A percentile compares a stretch with the other conserved stretches of the same genome.
Conservation (phyloP, 352 stramenopile species). For the Pythium monospermum region DNA sequence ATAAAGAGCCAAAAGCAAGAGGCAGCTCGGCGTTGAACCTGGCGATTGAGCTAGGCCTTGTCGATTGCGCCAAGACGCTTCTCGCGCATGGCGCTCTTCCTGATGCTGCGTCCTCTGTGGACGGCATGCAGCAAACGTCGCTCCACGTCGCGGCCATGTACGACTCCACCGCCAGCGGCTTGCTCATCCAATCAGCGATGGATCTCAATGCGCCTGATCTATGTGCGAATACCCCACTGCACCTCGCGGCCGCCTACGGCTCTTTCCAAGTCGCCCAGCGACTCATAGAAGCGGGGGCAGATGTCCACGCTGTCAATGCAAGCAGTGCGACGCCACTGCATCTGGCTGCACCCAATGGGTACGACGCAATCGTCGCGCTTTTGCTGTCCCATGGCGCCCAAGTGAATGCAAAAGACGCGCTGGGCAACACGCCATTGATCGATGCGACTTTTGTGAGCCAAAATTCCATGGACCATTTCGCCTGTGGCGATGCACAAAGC, state of each 20-base stretch:
- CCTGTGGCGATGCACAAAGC: slow-evolving; percentile 25
- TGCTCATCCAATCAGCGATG: slow-evolving; percentile 5
- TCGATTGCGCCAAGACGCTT: slow-evolving; percentile 16
- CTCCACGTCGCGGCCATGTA: slow-evolving; percentile 35
- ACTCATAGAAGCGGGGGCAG: slow-evolving; percentile 20
- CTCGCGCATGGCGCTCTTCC: slow-evolving; percentile 24
- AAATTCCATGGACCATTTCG: slow-evolving; percentile 23
- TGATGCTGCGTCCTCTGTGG: slow-evolving; percentile 9
- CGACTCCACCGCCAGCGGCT: slow-evolving; percentile 7
- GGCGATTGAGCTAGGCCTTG: slow-evolving; percentile 5
- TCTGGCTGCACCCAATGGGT: slow-evolving; percentile 32
- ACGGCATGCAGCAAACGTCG: slow-evolving; percentile 23
- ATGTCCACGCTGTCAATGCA: slow-evolving; percentile 28
- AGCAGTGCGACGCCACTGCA: slow-evolving; percentile 25
- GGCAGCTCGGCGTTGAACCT: slow-evolving; percentile 11
- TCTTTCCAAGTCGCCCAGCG: slow-evolving; percentile 11
- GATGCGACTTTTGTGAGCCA: slow-evolving; percentile 33
- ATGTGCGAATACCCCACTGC: slow-evolving; percentile 33
- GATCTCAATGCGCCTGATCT: slow-evolving; percentile 24
- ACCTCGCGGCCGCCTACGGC: slow-evolving; percentile 34
- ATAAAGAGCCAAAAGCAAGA: slow-evolving; percentile 12
- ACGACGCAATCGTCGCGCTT: slow-evolving; percentile 20
- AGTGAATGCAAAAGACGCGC: slow-evolving; percentile 21
- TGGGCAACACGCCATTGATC: slow-evolving; percentile 34
- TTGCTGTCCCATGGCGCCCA: slow-evolving; percentile 27